Base-by-base conservation (phyloP, 2,329 filamentous ascomycete species). In the Penicillium concentricum region DNA sequence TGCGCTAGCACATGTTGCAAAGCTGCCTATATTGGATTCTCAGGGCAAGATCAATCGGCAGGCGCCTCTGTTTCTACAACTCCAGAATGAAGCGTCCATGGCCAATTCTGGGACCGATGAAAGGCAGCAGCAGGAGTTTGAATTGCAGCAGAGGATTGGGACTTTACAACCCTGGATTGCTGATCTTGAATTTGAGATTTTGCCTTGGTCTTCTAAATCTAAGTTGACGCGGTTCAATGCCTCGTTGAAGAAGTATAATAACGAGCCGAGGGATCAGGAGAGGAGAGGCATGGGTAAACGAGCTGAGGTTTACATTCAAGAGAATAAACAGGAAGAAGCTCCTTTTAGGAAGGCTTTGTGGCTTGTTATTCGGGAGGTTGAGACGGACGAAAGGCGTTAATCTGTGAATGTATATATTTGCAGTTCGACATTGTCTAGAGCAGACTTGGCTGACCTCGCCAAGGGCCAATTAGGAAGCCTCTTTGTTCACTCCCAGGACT, bases 111-210 rank as follows among this genome's bases (percentile, higher is more conserved):
- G 1, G 16, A 3, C 2, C 2, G 37, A 35, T n/a, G 30, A 53
- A 28, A 22, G 46, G 10, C 16, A 51, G 8, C 44, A 49, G 16
- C 60, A 64, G 26, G 56, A 64, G 9, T 2, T 59, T 6, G 46
- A 62, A 32, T 34, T 61, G 15, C 51, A 52, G 28, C 59, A 44
- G 26, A 48, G 62, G 8, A 56, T 70, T 15, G 42, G 39, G 5
- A 47, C 61, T 15, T 44, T 71, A 38, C 54, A 61, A 39, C 67
- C 67, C 8, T 71, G 67, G 67, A 68, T 70, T 55, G 64, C 65
- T 3, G 61, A 62, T 24, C 39, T 69, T 16, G 61, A 69, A 12
- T 30, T 67, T 39, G 57, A 66, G 37, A 37, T 60, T 43, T 28
- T 60, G 35, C 62, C 68, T 3, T 65, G 62, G 61, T 63, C 60